Percentiles rank a stretch among this genome's conserved stretches.
These are phyloP conservation scores for Neurospora sp. DNA, from an alignment of 495 filamentous ascomycete genomes.

Conservation along the genomic window DNA sequence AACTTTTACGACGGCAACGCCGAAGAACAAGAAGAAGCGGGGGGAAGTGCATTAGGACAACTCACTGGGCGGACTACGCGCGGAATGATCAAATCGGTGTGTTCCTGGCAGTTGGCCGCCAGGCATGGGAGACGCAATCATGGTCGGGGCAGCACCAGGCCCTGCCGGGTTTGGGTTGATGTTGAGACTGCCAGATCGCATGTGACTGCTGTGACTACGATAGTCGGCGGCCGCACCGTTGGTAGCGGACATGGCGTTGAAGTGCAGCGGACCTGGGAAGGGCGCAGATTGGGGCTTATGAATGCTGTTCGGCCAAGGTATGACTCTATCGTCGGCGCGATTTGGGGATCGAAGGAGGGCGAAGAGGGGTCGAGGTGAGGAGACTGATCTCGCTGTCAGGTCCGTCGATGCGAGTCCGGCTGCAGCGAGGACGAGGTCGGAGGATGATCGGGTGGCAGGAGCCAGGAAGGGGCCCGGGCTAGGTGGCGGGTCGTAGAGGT, in stretches of 20 bases:
- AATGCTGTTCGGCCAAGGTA: background rate
- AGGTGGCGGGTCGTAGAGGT: background rate
- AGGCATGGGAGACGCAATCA: constrained; percentile 29
- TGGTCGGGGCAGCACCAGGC: constrained; percentile 9
- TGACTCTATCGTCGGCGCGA: background rate
- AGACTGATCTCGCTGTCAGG: background rate
- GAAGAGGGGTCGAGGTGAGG: background rate
- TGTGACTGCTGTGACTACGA: constrained; percentile 27
- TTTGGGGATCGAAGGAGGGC: background rate
- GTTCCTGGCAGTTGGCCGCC: constrained; percentile 14
- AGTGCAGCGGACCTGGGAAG: background rate
- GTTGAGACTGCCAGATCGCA: constrained; percentile 42
- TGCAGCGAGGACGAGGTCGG: background rate
- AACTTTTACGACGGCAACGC: background rate
- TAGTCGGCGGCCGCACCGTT: constrained; percentile 23
- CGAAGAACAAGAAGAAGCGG: background rate
- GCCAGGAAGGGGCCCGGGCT: background rate
- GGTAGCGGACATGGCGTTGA: background rate
- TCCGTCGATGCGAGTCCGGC: background rate
- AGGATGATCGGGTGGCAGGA: background rate
- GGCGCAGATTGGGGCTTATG: background rate
- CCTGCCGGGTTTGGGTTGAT: constrained; percentile 30
- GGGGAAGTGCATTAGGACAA: background rate
- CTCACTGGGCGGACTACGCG: constrained; percentile 78
- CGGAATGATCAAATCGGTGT: constrained; percentile 52